Conservation (phyloP, 306 rosid species). For the Myrica gale region DNA sequence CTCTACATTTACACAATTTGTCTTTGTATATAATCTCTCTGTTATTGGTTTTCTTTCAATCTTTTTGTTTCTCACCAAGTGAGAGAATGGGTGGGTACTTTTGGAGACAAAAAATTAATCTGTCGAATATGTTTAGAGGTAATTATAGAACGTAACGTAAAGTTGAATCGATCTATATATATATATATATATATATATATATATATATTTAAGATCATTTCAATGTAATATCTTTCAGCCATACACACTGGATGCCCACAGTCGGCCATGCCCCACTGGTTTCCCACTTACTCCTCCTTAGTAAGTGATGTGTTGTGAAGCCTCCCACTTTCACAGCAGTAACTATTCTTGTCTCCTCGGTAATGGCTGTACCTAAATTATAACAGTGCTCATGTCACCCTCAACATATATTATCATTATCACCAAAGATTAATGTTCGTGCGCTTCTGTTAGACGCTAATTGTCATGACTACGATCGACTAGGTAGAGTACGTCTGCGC, state of each 20-base stretch:
- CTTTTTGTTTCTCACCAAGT: too few species aligned
- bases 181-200: too few species aligned
- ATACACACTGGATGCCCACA: constrained; percentile 7
- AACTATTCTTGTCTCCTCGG: constrained; percentile 18
- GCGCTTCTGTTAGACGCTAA: not conserved
- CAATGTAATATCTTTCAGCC: not conserved
- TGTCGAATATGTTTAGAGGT: not conserved
- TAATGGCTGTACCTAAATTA: not conserved
- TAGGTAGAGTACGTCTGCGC: too few species aligned
- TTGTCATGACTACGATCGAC: not conserved
- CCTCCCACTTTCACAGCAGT: constrained; percentile 17
- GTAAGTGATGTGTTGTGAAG: not conserved
- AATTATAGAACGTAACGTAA: not conserved
- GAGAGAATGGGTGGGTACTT: too few species aligned
- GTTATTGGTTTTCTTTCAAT: too few species aligned
- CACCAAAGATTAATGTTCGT: not conserved
- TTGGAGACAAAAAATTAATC: too few species aligned
- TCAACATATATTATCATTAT: not conserved
- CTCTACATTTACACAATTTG: too few species aligned
- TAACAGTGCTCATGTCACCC: not conserved
- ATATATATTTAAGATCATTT: not conserved
- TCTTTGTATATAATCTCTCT: too few species aligned
- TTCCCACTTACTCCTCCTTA: not conserved
- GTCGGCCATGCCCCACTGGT: not conserved
- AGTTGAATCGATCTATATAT: not conserved